Evolutionary conservation across 1,139 yeast genomes (phyloP), one percentile per base, ranked within the genome.

Genomic region (Diutina neorugosa): DNA sequence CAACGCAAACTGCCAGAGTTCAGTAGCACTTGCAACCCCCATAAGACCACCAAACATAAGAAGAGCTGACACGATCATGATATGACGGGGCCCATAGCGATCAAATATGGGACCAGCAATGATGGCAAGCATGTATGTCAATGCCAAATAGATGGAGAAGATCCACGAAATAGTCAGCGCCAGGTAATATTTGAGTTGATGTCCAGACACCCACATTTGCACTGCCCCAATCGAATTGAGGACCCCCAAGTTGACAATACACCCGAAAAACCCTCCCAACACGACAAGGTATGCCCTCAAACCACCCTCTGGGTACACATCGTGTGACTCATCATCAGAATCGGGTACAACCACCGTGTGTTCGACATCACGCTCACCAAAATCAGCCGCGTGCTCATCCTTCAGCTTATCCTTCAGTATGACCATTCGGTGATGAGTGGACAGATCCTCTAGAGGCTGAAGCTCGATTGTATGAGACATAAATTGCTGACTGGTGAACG

Each of bases 221-320:
- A 82, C 72, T 14, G 81, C 82, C 49, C 88, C 87, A 41, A 77
- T 66, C 6, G 83, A 65, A 58, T 82, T 82, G 56, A 78, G 72
- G 42, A 83, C 63, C 2, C 89, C 89, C 63, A 84, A 82, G n/a
- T 76, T 75, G n/a, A 79, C 76, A 16, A 78, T 67, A 48, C 80
- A 67, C 1, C 86, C 82, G 53, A 80, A 65, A 65, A 81, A 81
- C 1, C 85, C 76, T 1, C 89, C 89, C 7, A 81, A 64, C 0
- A 84, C 80, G 0, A 80, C 85, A 7, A 72, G 56, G 74, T 84
- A 78, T 1, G 86, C 86, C 50, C 65, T 59, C 51, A 62, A 54
- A 0, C 86, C 88, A 2, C 88, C 87, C 55, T 84, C 87, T 0
- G 93, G 93, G 60, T 77, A 77, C 14, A 14, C 50, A 16, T 46